Evolutionary conservation across 2,329 filamentous ascomycete genomes (phyloP), one percentile per base, ranked within the genome.

Genomic region (Achaetomium macrosporum): DNA sequence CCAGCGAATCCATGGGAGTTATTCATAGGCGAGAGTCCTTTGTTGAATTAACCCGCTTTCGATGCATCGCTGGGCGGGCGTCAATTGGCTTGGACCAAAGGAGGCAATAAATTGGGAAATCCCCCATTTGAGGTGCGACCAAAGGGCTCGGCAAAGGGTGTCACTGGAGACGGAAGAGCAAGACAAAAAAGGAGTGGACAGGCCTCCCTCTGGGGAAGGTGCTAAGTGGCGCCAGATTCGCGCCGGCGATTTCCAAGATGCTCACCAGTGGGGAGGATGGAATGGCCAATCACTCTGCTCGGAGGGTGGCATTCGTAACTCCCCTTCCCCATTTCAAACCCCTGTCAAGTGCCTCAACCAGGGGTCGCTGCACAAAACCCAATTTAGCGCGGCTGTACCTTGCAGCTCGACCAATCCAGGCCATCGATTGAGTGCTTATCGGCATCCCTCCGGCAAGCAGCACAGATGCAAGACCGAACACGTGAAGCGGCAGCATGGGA

Each of bases 1-100:
- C 55, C 45, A 47, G 54, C 54, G 57, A 47, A 54, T 54, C 58
- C 57, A 61, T 63, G 39, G 55, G 7, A 50, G 48, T 25, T 12
- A 40, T 39, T 51, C 43, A 55, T 55, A 25, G 25, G 25, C 25
- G 25, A 25, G 25, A 25, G 42, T 31, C 47, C 52, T 48, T 46
- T 44, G 51, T 48, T 46, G 35, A 39, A 50, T 57, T 58, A 42
- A 49, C 44, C 54, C 51, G 53, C 56, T 37, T 53, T 56, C 43
- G 45, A 47, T 54, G 37, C 56, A 53, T 56, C 45, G 51, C 53
- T 59, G 51, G 49, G 47, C 43, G 15, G 25, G 20, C 39, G 42
- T 55, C 55, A 31, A 57, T 55, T 59, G 55, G 54, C 51, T 51
- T 54, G 50, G 50, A 51, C 49, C 36, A 41, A 30, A 56, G 47